Conservation (phyloP, 768 basidiomycete species). For the Serendipita sp. region DNA sequence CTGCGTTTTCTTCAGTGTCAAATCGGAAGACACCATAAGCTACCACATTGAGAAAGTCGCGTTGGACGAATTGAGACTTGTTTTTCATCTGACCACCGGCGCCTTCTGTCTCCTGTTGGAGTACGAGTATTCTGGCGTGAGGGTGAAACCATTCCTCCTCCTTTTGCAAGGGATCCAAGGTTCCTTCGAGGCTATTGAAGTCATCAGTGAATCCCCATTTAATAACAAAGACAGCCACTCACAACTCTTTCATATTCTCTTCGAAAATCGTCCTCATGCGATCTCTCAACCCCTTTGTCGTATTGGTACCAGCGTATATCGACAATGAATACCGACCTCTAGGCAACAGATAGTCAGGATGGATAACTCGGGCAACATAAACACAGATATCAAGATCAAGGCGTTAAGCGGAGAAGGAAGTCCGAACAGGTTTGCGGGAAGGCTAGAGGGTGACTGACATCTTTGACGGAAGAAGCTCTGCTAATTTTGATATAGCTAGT, state of each 20-base stretch:
- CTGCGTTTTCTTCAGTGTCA: conserved; percentile 13
- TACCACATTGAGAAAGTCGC: not conserved
- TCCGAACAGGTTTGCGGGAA: not conserved
- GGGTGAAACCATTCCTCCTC: conserved; percentile 15
- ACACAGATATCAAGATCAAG: not conserved
- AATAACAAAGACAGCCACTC: not conserved
- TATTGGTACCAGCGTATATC: not conserved
- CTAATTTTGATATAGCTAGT: not conserved
- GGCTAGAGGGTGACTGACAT: not conserved
- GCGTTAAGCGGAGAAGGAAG: not conserved
- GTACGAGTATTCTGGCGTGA: conserved; percentile 10
- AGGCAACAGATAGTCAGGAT: not conserved
- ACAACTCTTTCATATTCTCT: not conserved
- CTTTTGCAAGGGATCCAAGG: conserved; percentile 12
- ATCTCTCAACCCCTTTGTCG: not conserved
- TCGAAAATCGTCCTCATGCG: not conserved
- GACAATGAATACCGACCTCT: not conserved
- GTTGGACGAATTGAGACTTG: not conserved
- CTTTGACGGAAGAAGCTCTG: not conserved
- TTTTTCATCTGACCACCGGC: not conserved
- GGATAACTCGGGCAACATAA: not conserved
- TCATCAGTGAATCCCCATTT: not conserved
- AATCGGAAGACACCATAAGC: conserved; percentile 16
- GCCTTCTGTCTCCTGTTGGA: not conserved
- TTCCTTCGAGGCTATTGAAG: not conserved